These are phyloP conservation scores for Fusarium sp. DNA, from an alignment of 2,329 filamentous ascomycete genomes.

Conservation along the genomic window DNA sequence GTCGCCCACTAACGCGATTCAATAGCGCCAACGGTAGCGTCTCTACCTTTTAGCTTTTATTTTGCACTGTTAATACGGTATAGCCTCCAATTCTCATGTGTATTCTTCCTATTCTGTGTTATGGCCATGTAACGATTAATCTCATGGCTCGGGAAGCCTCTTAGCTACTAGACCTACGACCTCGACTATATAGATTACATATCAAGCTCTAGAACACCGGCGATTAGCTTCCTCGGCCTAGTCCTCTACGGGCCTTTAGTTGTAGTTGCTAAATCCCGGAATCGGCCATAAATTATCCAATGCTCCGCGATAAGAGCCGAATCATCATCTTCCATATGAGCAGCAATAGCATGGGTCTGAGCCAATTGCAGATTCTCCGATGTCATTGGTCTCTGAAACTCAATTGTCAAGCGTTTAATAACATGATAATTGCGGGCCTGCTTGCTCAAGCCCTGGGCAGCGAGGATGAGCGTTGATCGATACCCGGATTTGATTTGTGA, in stretches of 20 bases:
- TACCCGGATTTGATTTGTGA: not conserved
- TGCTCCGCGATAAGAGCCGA: not conserved
- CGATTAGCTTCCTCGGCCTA: not conserved
- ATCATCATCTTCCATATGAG: not conserved
- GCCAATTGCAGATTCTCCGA: not conserved
- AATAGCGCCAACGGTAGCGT: conserved; percentile 11
- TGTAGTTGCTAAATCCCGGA: accelerated
- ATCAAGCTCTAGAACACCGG: accelerated
- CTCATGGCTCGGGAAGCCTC: not conserved
- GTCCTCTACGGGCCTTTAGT: too few species aligned
- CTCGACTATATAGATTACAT: accelerated
- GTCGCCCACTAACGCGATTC: not conserved
- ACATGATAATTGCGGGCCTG: not conserved
- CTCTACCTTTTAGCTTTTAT: not conserved
- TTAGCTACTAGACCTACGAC: not conserved
- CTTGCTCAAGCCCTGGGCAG: not conserved
- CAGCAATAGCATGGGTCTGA: not conserved
- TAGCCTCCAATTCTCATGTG: accelerated
- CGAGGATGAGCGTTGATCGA: not conserved
- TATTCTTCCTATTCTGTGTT: not conserved
- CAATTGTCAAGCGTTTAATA: not conserved
- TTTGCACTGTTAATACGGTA: not conserved
- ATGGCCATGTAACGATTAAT: not conserved
- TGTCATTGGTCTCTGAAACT: not conserved
- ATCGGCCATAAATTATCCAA: not conserved